phyloP scores from a whole-genome alignment of 1,284 basidiomycete genomes.

The Trichosporon sp. region DNA sequence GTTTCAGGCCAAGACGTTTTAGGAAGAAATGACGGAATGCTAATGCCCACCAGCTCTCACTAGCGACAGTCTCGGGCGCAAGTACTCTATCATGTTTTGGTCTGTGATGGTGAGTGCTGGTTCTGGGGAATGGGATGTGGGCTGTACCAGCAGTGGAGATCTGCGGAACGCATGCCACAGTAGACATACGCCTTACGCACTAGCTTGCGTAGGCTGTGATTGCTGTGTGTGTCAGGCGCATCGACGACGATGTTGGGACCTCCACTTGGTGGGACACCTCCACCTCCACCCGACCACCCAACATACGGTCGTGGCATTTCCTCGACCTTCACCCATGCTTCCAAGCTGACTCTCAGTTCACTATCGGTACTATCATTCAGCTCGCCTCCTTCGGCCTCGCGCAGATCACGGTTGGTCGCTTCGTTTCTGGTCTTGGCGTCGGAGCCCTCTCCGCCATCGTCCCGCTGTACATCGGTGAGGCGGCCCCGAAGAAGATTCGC shows the following conservation, averaged over 20 bases:
- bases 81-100: constrained; percentile 74
- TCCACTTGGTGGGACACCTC: not conserved
- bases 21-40: constrained; percentile 63
- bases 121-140: not conserved
- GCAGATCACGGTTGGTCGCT: constrained; percentile 66
- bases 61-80: constrained; percentile 70
- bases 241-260: not conserved
- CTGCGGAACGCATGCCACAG: too few relatives aligned
- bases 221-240: not conserved
- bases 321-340: not conserved
- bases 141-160: too few relatives aligned
- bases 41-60: constrained; percentile 66
- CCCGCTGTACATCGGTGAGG: constrained; percentile 78
- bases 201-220: too few relatives aligned
- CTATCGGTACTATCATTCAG: constrained; percentile 70
- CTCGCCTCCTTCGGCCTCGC: constrained; percentile 68
- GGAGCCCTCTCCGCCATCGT: constrained; percentile 78
- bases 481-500: constrained; percentile 72
- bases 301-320: not conserved
- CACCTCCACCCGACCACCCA: not conserved
- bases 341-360: constrained; percentile 47
- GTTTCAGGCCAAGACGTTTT: constrained; percentile 47
- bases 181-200: too few relatives aligned
- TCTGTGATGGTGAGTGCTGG: constrained; percentile 60
- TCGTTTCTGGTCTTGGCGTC: constrained; percentile 62